Percentiles rank a stretch among this genome's conserved stretches.
Conservation (phyloP, 2,329 filamentous ascomycete species). For the Penicillium brevicompactum region DNA sequence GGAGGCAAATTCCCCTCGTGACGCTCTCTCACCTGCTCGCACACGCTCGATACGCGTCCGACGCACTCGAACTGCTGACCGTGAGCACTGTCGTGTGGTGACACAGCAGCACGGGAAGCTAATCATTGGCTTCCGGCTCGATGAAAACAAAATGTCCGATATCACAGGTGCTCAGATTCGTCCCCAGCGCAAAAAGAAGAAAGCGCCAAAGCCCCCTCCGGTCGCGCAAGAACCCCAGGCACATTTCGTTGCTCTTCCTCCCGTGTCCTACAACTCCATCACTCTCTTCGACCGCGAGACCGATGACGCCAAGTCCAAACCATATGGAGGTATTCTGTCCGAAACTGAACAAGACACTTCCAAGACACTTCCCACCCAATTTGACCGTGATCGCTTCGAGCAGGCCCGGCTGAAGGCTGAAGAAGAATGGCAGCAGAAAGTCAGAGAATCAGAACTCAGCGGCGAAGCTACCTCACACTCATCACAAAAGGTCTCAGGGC, state of each 20-base stretch:
- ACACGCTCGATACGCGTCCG: conserved; percentile 66
- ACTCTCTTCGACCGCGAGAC: conserved; percentile 88
- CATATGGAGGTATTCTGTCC: conserved; percentile 89
- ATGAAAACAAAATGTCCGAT: conserved; percentile 60
- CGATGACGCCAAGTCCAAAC: conserved; percentile 87
- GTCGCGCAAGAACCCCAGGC: conserved; percentile 50
- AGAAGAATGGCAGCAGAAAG: conserved; percentile 80
- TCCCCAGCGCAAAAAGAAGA: conserved; percentile 56
- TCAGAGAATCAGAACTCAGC: conserved; percentile 63
- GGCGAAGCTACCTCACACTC: conserved; percentile 65
- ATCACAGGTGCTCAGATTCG: conserved; percentile 63
- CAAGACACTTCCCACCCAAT: conserved; percentile 77
- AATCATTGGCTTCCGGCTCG: conserved; percentile 61
- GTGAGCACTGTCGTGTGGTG: conserved; percentile 43
- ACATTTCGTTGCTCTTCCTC: conserved; percentile 63
- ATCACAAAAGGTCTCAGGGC: conserved; percentile 75
- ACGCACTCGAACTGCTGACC: conserved; percentile 52
- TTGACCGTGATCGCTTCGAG: conserved; percentile 85
- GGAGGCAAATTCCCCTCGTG: conserved; percentile 15
- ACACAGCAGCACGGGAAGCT: conserved; percentile 49
- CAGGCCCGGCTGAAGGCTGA: conserved; percentile 88
- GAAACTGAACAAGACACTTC: conserved; percentile 90
- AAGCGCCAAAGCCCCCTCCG: conserved; percentile 44
- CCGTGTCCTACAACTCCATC: conserved; percentile 72
- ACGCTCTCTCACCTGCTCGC: conserved; percentile 26